These are phyloP conservation scores for Perkinsela sp. DNA, from an alignment of 208 protist species.

Conservation along the genomic window DNA sequence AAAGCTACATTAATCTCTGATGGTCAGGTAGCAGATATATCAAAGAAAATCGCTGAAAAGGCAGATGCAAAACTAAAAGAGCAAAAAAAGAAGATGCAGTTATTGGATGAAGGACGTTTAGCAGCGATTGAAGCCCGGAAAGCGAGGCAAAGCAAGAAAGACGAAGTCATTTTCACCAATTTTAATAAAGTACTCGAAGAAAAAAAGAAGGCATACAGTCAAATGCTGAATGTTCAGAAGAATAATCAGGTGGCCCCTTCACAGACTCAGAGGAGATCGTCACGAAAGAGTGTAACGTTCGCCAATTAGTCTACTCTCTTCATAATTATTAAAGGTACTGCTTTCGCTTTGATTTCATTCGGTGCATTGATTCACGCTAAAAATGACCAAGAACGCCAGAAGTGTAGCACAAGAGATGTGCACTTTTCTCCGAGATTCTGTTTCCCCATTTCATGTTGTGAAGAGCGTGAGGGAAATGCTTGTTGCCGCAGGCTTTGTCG, in stretches of 20 bases:
- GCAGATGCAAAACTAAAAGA: no score
- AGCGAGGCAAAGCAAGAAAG: background rate
- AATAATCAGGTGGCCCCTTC: no score
- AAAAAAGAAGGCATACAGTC: background rate
- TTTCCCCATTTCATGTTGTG: constrained; percentile 50
- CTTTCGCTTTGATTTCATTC: no score
- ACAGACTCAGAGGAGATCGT: no score
- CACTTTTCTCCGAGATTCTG: constrained; percentile 9
- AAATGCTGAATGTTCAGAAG: no score
- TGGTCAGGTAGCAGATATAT: background rate
- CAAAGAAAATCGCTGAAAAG: background rate
- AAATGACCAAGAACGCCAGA: no score
- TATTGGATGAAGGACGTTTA: background rate
- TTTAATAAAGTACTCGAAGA: background rate
- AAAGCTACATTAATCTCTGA: background rate
- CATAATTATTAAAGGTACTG: no score
- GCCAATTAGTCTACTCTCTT: no score
- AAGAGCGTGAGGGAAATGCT: constrained; percentile 16
- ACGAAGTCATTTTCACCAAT: background rate
- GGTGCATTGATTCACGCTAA: no score
- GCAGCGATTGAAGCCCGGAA: background rate
- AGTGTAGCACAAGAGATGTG: background rate
- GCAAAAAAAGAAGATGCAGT: background rate
- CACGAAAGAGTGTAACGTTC: no score
- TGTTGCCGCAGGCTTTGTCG: constrained; percentile 13